Evolutionary conservation across 1,284 basidiomycete species (phyloP), one percentile per base, ranked within the genome.

Genomic region (Gymnopus androsaceus): DNA sequence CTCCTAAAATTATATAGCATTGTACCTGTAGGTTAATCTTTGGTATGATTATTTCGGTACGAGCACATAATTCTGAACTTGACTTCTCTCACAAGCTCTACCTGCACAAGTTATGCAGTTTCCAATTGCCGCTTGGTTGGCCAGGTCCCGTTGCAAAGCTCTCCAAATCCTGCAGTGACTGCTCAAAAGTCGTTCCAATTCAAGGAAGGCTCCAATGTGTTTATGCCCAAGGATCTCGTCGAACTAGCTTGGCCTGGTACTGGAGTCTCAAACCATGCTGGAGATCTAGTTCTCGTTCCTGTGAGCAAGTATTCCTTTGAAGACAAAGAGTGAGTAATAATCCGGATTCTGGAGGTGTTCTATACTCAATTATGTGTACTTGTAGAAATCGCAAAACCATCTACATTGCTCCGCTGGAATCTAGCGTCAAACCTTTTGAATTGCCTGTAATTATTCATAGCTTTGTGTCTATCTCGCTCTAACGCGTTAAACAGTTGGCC

Each of bases 211-310:
- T 59, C 74, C 2, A 76, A 82, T 63, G 69, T 84, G 41, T 85
- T 94, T 70, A 80, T 85, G 2, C 89, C 92, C 0, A 79, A 81
- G 64, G 84, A 94, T 64, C 77, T 94, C 69, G 75, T 93, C 30
- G 68, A 82, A 57, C 78, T 95, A 12, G 85, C 84, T 2, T 77
- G 93, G 42, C 88, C 94, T 0, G 83, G 84, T 1, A 65, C 71
- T 1, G 88, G 87, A 0, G 70, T 87, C 9, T 80, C 88, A 15
- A 92, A 90, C 50, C 72, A 75, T 15, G 72, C 73, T 0, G 90
- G 90, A 4, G 82, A 86, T 64, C 74, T 89, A 51, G 85, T 84
- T 4, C 66, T 94, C 50, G 79, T 90, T 27, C 75, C 88, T 2
- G 77, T 88, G 61, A 85, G 83, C 69, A 79, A 84, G 66, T 90